Conservation (phyloP, 1,284 basidiomycete species). For the Puccinia polysora region DNA sequence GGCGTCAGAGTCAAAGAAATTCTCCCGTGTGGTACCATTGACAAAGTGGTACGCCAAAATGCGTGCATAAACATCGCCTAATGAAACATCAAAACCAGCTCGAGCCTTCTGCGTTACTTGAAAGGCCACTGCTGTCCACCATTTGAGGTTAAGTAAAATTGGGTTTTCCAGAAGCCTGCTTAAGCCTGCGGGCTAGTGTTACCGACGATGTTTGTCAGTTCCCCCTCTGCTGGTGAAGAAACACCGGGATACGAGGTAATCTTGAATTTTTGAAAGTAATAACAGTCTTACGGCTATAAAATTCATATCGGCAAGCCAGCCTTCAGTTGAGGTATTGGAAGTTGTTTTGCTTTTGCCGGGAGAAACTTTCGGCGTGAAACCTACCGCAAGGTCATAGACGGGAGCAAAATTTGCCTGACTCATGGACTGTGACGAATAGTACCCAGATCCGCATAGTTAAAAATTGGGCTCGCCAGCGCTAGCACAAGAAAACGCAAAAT, state of each 20-base stretch:
- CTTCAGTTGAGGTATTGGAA: neutral
- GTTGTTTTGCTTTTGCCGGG: neutral
- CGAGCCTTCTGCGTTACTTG: constrained; percentile 16
- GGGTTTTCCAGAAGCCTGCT: constrained; percentile 6
- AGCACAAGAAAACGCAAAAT: neutral
- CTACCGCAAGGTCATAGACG: constrained; percentile 8
- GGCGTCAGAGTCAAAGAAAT: constrained; percentile 15
- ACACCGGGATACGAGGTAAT: neutral
- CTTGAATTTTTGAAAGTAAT: no score
- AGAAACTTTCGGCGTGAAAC: neutral
- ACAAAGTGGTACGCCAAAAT: constrained; percentile 22
- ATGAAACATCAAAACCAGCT: constrained; percentile 13
- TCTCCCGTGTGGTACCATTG: constrained; percentile 9
- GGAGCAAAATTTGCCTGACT: constrained; percentile 25
- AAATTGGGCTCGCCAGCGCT: neutral
- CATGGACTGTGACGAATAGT: constrained; percentile 3
- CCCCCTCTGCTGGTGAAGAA: neutral
- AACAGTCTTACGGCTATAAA: constrained; percentile 12
- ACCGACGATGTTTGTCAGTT: neutral
- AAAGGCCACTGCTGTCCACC: constrained; percentile 2
- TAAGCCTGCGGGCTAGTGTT: constrained; percentile 4
- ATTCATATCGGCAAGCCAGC: constrained; percentile 26
- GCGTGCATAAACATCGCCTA: constrained; percentile 17
- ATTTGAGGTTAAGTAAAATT: neutral
- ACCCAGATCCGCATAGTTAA: no score